Evolutionary conservation across 345 rosid genomes (phyloP).

Genomic region (Schrenkiella parvula): DNA sequence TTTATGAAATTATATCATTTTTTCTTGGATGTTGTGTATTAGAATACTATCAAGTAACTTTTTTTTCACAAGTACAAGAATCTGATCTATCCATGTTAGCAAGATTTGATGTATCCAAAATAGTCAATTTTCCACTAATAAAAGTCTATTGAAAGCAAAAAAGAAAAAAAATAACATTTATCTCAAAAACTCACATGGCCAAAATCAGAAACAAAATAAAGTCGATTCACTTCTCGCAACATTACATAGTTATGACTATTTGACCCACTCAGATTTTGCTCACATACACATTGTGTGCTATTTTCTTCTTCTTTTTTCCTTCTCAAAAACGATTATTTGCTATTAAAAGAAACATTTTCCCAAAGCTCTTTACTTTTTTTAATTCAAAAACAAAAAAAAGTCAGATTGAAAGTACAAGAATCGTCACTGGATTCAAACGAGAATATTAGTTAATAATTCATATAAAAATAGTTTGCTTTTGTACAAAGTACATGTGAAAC

Average conservation of each 20-base stretch:
- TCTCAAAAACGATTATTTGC: background rate
- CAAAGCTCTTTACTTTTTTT: background rate
- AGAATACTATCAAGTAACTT: too few relatives aligned
- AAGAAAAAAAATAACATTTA: background rate
- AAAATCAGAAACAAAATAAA: slow-evolving; percentile 17
- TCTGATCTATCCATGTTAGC: slow-evolving; percentile 12
- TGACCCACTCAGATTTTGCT: slow-evolving; percentile 19
- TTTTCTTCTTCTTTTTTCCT: background rate
- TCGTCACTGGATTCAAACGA: slow-evolving; percentile 18
- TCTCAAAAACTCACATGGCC: slow-evolving; percentile 21
- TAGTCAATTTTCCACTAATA: slow-evolving; percentile 3
- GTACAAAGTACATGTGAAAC: slow-evolving; percentile 30
- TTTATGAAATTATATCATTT: too few relatives aligned
- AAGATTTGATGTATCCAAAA: background rate
- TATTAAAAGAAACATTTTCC: background rate
- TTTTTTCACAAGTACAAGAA: too few relatives aligned
- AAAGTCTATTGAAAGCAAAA: background rate
- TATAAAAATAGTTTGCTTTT: background rate
- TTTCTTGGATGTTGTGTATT: too few relatives aligned
- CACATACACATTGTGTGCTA: slow-evolving; percentile 17
- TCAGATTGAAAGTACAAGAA: slow-evolving; percentile 23
- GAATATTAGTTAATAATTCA: slow-evolving; percentile 23
- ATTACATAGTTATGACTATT: slow-evolving; percentile 18
- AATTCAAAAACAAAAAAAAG: background rate
- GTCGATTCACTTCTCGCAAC: slow-evolving; percentile 12